phyloP scores from a whole-genome alignment of 805 yeast genomes.

The Wickerhamomyces alni region DNA sequence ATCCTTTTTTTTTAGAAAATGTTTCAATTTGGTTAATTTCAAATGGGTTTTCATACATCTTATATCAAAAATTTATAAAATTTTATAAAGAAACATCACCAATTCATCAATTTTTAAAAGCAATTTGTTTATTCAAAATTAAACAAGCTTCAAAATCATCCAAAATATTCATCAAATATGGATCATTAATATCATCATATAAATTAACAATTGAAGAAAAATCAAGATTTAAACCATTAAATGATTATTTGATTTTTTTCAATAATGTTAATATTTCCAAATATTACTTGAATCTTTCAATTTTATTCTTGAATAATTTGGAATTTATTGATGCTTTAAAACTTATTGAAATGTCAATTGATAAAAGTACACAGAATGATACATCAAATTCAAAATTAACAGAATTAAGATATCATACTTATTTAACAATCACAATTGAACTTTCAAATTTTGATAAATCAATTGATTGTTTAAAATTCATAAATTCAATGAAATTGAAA shows the following conservation, averaged over 20 bases:
- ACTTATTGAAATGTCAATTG: constrained; percentile 24
- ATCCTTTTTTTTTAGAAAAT: constrained; percentile 12
- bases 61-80: constrained; percentile 12
- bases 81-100: constrained; percentile 17
- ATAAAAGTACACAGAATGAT: constrained; percentile 15
- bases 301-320: constrained; percentile 28
- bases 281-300: constrained; percentile 33
- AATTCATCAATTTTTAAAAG: constrained; percentile 16
- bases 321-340: constrained; percentile 29
- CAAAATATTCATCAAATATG: constrained; percentile 23
- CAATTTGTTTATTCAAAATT: constrained; percentile 19
- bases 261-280: constrained; percentile 26
- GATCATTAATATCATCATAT: constrained; percentile 24
- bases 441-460: constrained; percentile 27
- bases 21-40: constrained; percentile 9
- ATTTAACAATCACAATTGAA: constrained; percentile 25
- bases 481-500: constrained; percentile 13
- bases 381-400: constrained; percentile 17
- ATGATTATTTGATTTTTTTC: constrained; percentile 22
- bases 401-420: constrained; percentile 17
- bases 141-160: constrained; percentile 25
- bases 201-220: constrained; percentile 17
- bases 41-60: constrained; percentile 6
- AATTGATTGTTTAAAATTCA: constrained; percentile 26
- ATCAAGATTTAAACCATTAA: constrained; percentile 16